Evolutionary conservation across 73 alveolate species (phyloP).

Genomic region (Paramecium sonneborni): DNA sequence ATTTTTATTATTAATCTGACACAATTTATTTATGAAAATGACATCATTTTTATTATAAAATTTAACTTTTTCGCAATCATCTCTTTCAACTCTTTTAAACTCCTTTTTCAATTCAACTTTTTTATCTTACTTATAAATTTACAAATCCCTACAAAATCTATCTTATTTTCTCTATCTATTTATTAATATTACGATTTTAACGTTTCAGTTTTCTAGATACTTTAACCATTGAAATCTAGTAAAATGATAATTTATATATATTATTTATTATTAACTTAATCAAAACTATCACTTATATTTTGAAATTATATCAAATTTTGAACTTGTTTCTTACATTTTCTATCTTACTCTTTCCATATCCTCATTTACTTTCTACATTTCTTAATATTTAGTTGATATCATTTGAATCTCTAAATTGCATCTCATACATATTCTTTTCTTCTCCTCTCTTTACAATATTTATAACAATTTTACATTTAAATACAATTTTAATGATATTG

Average conservation of each 20-base stretch:
- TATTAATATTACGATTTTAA: background rate
- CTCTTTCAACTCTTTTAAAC: background rate
- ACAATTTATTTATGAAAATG: background rate
- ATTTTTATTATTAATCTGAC: background rate
- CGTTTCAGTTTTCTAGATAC: background rate
- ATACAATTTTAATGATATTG: conserved; percentile 81
- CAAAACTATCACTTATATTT: background rate
- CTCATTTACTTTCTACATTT: background rate
- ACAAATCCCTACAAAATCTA: background rate
- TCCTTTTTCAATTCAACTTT: background rate
- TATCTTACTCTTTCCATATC: background rate
- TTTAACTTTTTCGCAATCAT: background rate
- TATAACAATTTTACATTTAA: conserved; percentile 5
- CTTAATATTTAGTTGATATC: background rate
- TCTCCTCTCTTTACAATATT: background rate
- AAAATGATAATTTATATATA: background rate
- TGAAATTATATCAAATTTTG: background rate
- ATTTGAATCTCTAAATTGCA: background rate
- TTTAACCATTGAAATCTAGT: background rate
- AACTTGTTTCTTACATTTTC: background rate
- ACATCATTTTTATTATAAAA: background rate
- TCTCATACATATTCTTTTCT: background rate
- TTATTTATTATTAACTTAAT: background rate
- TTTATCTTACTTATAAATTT: background rate
- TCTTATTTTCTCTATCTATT: background rate